Evolutionary conservation across 352 stramenopile species (phyloP).

Genomic region (Globisporangium ultimum): DNA sequence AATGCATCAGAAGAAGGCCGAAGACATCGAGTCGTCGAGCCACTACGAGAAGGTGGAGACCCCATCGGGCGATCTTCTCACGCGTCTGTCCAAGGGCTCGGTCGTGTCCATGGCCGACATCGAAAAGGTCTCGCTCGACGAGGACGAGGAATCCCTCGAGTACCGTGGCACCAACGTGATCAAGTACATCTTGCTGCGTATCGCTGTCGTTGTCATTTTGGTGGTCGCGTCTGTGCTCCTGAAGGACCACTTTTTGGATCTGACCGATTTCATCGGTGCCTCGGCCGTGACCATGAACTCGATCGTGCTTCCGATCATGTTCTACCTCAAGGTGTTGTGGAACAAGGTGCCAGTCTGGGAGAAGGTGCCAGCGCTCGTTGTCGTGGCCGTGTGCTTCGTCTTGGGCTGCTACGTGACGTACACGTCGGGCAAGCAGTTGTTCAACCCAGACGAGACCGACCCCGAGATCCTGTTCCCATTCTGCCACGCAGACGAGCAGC

Average conservation of each 20-base stretch:
- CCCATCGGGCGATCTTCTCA: background rate
- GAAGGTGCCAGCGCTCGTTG: conserved; percentile 15
- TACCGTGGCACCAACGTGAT: conserved; percentile 31
- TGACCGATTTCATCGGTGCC: conserved; percentile 35
- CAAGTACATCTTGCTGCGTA: conserved; percentile 36
- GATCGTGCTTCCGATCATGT: conserved; percentile 41
- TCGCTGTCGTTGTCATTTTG: conserved; percentile 28
- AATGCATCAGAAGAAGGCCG: too few relatives aligned
- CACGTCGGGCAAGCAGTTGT: conserved; percentile 18
- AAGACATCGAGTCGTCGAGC: too few relatives aligned
- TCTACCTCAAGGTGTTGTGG: conserved; percentile 21
- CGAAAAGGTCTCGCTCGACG: conserved; percentile 7
- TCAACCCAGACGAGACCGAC: conserved; percentile 14
- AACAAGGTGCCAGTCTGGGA: conserved; percentile 18
- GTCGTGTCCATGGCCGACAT: conserved; percentile 24
- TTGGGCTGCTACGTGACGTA: conserved; percentile 27
- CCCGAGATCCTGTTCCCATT: conserved; percentile 14
- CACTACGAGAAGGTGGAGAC: conserved; percentile 12
- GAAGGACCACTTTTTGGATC: conserved; percentile 42
- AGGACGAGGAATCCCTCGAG: conserved; percentile 18
- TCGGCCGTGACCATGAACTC: conserved; percentile 43
- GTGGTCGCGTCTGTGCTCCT: conserved; percentile 36
- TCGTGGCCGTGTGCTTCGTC: conserved; percentile 17
- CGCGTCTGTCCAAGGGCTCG: conserved; percentile 12
- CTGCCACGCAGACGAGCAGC: conserved; percentile 14